phyloP scores from a whole-genome alignment of 495 filamentous ascomycete genomes.

The Penicillium ucsense region DNA sequence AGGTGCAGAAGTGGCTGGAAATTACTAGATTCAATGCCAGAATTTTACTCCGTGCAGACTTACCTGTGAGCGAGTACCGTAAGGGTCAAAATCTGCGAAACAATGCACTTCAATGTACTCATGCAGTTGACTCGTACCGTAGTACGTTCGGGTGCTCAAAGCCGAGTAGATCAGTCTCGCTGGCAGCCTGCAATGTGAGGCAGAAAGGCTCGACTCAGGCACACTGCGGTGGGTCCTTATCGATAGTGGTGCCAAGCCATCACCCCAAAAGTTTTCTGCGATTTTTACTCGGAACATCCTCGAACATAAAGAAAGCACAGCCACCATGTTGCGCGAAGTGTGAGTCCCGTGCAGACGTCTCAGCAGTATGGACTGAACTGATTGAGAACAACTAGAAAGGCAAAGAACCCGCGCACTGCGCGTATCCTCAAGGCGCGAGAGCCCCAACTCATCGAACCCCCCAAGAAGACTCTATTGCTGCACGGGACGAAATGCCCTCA shows the following conservation, averaged over 20 bases:
- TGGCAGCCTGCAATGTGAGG: background rate
- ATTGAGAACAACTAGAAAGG: constrained; percentile 50
- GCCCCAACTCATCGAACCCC: constrained; percentile 79
- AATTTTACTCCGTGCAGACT: too few relatives aligned
- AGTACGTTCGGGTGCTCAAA: too few relatives aligned
- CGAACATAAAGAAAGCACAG: constrained; percentile 4
- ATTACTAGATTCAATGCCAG: too few relatives aligned
- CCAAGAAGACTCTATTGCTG: constrained; percentile 78
- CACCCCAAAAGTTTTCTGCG: constrained; percentile 24
- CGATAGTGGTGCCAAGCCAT: constrained; percentile 24
- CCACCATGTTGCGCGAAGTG: constrained; percentile 31
- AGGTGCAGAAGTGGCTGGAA: too few relatives aligned
- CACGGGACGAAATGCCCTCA: constrained; percentile 73
- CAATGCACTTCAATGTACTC: too few relatives aligned
- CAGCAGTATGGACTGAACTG: background rate
- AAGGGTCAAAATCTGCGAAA: too few relatives aligned
- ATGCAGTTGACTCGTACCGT: too few relatives aligned
- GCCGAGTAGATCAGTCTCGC: too few relatives aligned
- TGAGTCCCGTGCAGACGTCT: constrained; percentile 11
- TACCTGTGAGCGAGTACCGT: too few relatives aligned
- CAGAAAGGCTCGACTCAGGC: background rate
- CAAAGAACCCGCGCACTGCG: constrained; percentile 87
- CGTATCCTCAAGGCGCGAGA: constrained; percentile 82
- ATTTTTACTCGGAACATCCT: constrained; percentile 17
- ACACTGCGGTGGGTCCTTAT: constrained; percentile 9